A percentile compares a stretch with the other conserved stretches of the same genome.
Evolutionary conservation across 2,329 filamentous ascomycete genomes (phyloP).

Genomic region (Phialophora macrospora): DNA sequence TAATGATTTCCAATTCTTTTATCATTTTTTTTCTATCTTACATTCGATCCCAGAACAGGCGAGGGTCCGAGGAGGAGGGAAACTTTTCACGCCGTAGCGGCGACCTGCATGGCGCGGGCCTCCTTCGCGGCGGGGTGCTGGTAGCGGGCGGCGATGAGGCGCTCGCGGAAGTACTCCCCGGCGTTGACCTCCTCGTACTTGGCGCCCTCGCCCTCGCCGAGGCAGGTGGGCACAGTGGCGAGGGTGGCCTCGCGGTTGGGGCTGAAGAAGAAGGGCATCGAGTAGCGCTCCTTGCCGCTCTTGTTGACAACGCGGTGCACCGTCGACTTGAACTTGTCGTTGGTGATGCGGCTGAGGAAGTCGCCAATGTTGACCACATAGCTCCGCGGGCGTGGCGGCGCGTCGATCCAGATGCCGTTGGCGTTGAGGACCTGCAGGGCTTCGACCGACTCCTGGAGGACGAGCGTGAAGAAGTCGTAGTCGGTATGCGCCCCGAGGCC

Average conservation of each 20-base stretch:
- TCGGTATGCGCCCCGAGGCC: constrained; percentile 56
- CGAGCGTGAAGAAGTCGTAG: constrained; percentile 52
- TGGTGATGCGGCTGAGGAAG: constrained; percentile 57
- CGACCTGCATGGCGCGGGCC: constrained; percentile 14
- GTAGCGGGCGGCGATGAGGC: constrained; percentile 16
- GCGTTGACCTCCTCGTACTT: constrained; percentile 51
- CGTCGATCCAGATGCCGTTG: constrained; percentile 51
- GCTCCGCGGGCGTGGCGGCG: constrained; percentile 48
- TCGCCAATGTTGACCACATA: constrained; percentile 59
- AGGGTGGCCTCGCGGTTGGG: constrained; percentile 60
- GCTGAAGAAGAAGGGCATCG: constrained; percentile 63
- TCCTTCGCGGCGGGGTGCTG: constrained; percentile 13
- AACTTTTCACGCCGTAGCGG: constrained; percentile 11
- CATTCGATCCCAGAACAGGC: no score
- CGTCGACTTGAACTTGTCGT: constrained; percentile 57
- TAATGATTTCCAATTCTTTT: no score
- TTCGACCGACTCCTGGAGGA: constrained; percentile 60
- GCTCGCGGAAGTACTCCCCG: constrained; percentile 17
- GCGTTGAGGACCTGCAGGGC: constrained; percentile 56
- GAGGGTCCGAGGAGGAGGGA: neutral
- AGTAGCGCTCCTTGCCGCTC: constrained; percentile 47
- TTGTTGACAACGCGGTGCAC: constrained; percentile 59
- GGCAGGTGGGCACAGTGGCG: constrained; percentile 51
- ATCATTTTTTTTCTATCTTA: no score
- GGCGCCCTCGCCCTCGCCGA: constrained; percentile 44